phyloP scores from a whole-genome alignment of 371 early-diverging fungal genomes.

The Mortierella sp. region DNA sequence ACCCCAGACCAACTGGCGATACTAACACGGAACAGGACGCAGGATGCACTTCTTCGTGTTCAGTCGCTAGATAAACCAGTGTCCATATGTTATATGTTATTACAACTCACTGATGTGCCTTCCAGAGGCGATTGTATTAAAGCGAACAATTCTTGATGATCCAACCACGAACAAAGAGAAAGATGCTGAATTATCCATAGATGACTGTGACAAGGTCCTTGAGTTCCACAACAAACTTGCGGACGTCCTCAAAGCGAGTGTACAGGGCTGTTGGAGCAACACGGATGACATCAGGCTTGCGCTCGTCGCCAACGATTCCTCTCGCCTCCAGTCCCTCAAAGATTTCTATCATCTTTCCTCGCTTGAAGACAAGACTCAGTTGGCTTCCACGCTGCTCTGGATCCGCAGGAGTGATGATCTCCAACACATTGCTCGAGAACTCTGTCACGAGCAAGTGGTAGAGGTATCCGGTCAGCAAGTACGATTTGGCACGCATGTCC shows the following conservation, averaged over 20 bases:
- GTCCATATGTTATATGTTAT: too few species aligned
- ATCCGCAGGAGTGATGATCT: slow-evolving; percentile 86
- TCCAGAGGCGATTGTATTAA: too few species aligned
- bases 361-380: slow-evolving; percentile 79
- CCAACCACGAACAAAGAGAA: too few species aligned
- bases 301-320: slow-evolving; percentile 90
- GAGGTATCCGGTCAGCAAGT: slow-evolving; percentile 84
- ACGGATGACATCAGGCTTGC: slow-evolving; percentile 93
- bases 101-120: too few species aligned
- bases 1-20: too few species aligned
- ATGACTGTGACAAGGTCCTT: slow-evolving; percentile 59
- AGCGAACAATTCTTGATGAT: too few species aligned
- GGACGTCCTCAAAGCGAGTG: slow-evolving; percentile 87
- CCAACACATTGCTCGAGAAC: slow-evolving; percentile 58
- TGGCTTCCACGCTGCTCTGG: slow-evolving; percentile 87
- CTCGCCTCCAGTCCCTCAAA: slow-evolving; percentile 66
- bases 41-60: too few species aligned
- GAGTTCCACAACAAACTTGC: slow-evolving; percentile 57
- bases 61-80: too few species aligned
- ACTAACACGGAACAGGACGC: too few species aligned
- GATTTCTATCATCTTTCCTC: slow-evolving; percentile 68
- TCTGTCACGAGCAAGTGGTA: slow-evolving; percentile 70
- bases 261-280: slow-evolving; percentile 93
- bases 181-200: slow-evolving; percentile 28
- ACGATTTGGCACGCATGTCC: slow-evolving; percentile 77